Evolutionary conservation across 805 yeast genomes (phyloP).

Genomic region (Candida loeiensis): DNA sequence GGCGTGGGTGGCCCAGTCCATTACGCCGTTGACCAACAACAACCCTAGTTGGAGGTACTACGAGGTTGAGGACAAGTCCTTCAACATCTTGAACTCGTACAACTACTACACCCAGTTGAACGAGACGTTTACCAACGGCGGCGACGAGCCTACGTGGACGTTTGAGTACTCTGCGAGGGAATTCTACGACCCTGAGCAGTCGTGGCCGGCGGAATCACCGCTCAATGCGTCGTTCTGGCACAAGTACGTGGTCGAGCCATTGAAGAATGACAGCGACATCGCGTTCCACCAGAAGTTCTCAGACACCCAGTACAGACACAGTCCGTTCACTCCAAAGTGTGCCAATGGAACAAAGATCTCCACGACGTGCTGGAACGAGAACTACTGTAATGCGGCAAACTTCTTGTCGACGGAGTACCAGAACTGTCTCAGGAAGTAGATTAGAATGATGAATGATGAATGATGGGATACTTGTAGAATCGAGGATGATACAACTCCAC

Average conservation of each 20-base stretch:
- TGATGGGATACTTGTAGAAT: background rate
- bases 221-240: conserved; percentile 72
- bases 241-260: conserved; percentile 41
- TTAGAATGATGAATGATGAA: background rate
- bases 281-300: conserved; percentile 49
- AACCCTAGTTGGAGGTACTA: conserved; percentile 76
- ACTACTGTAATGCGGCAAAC: conserved; percentile 40
- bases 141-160: conserved; percentile 59
- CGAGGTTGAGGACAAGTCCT: conserved; percentile 58
- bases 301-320: conserved; percentile 47
- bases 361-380: conserved; percentile 17
- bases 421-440: conserved; percentile 7
- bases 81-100: conserved; percentile 56
- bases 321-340: conserved; percentile 55
- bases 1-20: conserved; percentile 65
- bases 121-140: conserved; percentile 50
- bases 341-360: conserved; percentile 15
- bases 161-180: conserved; percentile 65
- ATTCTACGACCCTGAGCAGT: conserved; percentile 44
- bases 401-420: conserved; percentile 31
- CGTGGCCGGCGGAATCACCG: conserved; percentile 59
- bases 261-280: conserved; percentile 36
- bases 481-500: too few relatives aligned
- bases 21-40: conserved; percentile 56
- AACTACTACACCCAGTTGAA: conserved; percentile 60